phyloP scores from a whole-genome alignment of 2,329 filamentous ascomycete genomes.

The Stenocarpella maydis region DNA sequence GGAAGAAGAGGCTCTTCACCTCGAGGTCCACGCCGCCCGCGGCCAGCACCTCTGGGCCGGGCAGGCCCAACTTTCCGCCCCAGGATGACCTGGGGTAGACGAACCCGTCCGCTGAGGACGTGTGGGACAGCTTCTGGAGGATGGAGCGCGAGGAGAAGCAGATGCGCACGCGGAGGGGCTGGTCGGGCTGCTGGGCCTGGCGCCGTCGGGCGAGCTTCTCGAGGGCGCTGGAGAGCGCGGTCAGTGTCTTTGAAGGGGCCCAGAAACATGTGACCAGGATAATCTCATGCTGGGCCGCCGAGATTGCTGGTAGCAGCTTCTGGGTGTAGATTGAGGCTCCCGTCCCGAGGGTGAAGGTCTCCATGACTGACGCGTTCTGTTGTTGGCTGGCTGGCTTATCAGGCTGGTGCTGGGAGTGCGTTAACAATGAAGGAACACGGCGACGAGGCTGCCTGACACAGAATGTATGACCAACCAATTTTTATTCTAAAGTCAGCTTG shows the following conservation, averaged over 20 bases:
- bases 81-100: conserved; percentile 68
- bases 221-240: conserved; percentile 65
- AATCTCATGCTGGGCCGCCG: conserved; percentile 68
- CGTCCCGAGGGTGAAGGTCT: conserved; percentile 63
- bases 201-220: conserved; percentile 59
- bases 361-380: conserved; percentile 11
- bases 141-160: conserved; percentile 79
- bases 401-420: background rate
- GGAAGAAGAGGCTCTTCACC: conserved; percentile 81
- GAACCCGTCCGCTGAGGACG: conserved; percentile 68
- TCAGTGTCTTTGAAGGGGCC: conserved; percentile 70
- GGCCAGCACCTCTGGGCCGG: conserved; percentile 58
- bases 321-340: conserved; percentile 64
- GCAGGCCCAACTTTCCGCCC: conserved; percentile 69
- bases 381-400: no score
- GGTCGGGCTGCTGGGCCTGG: conserved; percentile 18
- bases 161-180: conserved; percentile 68
- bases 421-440: no score
- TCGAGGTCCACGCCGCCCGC: conserved; percentile 70
- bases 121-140: conserved; percentile 79
- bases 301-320: conserved; percentile 67
- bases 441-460: background rate
- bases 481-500: no score
- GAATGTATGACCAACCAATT: no score
- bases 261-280: conserved; percentile 86